phyloP scores from a whole-genome alignment of 2,329 filamentous ascomycete genomes.

The Aspergillus ochraceoroseus region DNA sequence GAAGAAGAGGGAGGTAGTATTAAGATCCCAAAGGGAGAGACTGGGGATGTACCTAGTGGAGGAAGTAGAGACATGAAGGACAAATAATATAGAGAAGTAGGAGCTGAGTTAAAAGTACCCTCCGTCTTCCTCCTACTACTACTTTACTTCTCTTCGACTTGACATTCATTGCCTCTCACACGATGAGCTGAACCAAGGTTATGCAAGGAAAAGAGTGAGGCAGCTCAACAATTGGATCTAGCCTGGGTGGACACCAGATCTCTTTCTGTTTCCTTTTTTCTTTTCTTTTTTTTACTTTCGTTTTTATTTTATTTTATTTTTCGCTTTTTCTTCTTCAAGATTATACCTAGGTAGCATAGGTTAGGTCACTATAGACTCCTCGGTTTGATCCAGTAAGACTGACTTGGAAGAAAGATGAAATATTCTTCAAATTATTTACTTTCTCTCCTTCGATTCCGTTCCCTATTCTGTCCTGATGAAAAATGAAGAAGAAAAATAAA shows the following conservation, averaged over 20 bases:
- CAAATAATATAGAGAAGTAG: conserved; percentile 19
- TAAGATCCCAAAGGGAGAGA: conserved; percentile 7
- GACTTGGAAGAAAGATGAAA: too few species aligned
- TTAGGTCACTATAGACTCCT: too few species aligned
- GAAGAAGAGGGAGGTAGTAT: conserved; percentile 7
- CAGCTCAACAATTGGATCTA: conserved; percentile 23
- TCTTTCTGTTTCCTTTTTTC: conserved; percentile 14
- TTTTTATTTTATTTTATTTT: conserved; percentile 1
- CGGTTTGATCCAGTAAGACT: too few species aligned
- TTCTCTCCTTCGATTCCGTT: too few species aligned
- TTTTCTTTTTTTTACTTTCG: conserved; percentile 12
- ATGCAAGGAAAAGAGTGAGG: conserved; percentile 25
- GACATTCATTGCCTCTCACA: conserved; percentile 21
- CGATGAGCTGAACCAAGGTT: conserved; percentile 29
- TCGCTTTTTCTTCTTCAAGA: not conserved
- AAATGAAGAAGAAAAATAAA: conserved; percentile 4
- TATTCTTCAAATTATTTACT: too few species aligned
- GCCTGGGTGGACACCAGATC: conserved; percentile 21
- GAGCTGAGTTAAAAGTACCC: conserved; percentile 20
- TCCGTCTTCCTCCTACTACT: too few species aligned
- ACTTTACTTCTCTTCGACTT: conserved; percentile 15
- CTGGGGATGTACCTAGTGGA: not conserved
- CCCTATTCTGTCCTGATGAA: too few species aligned
- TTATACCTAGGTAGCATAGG: too few species aligned
- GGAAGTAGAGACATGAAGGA: conserved; percentile 15